Percentiles rank a stretch among this genome's conserved stretches.
Evolutionary conservation across 257 asterid species (phyloP).

Genomic region (Vinca minor): DNA sequence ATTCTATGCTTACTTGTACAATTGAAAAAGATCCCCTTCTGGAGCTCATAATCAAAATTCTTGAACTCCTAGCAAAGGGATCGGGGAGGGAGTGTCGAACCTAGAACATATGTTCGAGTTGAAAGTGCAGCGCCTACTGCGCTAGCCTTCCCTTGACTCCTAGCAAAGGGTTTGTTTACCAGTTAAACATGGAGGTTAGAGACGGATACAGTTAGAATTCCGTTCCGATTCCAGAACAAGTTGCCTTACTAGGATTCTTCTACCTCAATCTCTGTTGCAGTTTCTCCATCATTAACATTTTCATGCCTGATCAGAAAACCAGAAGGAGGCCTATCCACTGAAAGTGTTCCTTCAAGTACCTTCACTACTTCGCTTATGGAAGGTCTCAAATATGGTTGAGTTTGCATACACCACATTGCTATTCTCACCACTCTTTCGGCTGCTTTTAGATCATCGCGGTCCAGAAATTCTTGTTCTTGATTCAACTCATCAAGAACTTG

Average conservation of each 20-base stretch:
- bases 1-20: background rate
- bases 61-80: conserved; percentile 10
- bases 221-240: conserved; percentile 4
- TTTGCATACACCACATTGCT: conserved; percentile 64
- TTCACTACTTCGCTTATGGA: conserved; percentile 56
- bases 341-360: conserved; percentile 60
- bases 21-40: background rate
- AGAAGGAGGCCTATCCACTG: conserved; percentile 59
- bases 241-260: conserved; percentile 23
- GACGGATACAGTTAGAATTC: conserved; percentile 5
- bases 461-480: conserved; percentile 16
- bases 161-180: background rate
- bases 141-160: too few species aligned
- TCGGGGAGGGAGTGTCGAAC: too few species aligned
- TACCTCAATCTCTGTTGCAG: conserved; percentile 31
- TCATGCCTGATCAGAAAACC: conserved; percentile 24
- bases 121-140: too few species aligned
- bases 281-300: conserved; percentile 15
- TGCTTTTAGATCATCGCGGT: conserved; percentile 22
- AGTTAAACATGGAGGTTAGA: conserved; percentile 12
- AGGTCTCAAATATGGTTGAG: conserved; percentile 53
- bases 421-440: conserved; percentile 48
- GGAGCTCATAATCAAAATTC: conserved; percentile 15
- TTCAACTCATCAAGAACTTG: conserved; percentile 24
- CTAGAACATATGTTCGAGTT: too few species aligned